Conservation (phyloP, 352 stramenopile genomes). For the Phytophthora citrophthora region DNA sequence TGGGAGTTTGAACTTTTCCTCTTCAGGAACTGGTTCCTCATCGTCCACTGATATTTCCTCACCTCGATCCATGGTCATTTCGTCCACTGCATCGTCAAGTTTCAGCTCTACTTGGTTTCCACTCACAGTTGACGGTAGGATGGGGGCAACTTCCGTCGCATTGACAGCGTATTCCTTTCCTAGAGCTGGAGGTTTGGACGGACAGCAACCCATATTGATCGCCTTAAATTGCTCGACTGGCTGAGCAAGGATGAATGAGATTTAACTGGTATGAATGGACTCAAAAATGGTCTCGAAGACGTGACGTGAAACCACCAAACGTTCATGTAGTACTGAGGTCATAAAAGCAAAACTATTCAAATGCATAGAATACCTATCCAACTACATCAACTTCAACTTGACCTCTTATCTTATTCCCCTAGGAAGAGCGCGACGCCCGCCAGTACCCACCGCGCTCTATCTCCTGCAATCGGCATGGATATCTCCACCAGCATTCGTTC, state of each 20-base stretch:
- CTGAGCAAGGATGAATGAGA: too few relatives aligned
- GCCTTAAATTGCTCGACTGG: background rate
- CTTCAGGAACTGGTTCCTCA: constrained; percentile 25
- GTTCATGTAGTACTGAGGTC: constrained; percentile 10
- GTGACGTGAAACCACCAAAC: background rate
- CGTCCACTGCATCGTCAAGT: constrained; percentile 9
- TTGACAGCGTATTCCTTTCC: constrained; percentile 15
- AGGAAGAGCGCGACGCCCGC: constrained; percentile 87
- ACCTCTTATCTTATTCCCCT: constrained; percentile 18
- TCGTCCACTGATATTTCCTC: constrained; percentile 32
- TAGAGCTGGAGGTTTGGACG: constrained; percentile 47
- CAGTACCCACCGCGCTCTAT: constrained; percentile 80
- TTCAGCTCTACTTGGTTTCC: constrained; percentile 11
- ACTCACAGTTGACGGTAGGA: constrained; percentile 5
- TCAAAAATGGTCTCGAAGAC: background rate
- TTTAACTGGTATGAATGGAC: background rate
- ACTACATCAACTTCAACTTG: too few relatives aligned
- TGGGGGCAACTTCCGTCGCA: constrained; percentile 5
- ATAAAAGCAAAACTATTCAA: constrained; percentile 5
- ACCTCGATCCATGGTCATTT: constrained; percentile 50
- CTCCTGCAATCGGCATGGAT: constrained; percentile 73
- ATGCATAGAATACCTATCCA: background rate
- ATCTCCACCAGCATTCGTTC: constrained; percentile 87
- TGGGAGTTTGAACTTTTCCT: constrained; percentile 10
- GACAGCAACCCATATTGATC: constrained; percentile 62